These are phyloP conservation scores for Zygoascus sp. DNA, from an alignment of 1,139 yeast species.

Conservation along the genomic window DNA sequence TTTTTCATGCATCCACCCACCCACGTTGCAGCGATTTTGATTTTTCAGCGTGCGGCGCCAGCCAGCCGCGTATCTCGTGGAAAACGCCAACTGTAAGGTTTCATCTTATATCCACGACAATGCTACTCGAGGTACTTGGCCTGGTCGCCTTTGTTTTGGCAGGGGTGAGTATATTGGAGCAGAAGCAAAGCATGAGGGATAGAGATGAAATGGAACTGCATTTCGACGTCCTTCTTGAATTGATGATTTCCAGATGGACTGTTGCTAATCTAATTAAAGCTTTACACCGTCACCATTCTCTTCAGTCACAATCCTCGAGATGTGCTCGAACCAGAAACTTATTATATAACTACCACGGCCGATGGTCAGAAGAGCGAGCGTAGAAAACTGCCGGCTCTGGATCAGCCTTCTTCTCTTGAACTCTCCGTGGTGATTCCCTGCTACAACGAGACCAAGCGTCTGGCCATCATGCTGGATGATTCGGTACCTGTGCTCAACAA, in stretches of 20 bases:
- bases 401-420: constrained; percentile 19
- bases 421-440: constrained; percentile 86
- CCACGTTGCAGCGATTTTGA: too few species aligned
- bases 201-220: too few species aligned
- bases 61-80: background rate
- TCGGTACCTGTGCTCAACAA: constrained; percentile 53
- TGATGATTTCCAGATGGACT: too few species aligned
- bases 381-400: constrained; percentile 11
- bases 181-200: too few species aligned
- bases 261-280: background rate
- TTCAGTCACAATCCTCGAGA: constrained; percentile 8
- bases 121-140: background rate
- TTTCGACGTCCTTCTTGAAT: too few species aligned
- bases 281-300: constrained; percentile 1
- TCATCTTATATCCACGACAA: background rate
- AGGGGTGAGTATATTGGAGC: background rate
- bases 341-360: constrained; percentile 8
- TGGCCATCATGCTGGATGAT: constrained; percentile 74
- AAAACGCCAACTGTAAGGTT: constrained; percentile 2
- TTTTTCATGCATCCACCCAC: too few species aligned
- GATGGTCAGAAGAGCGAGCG: background rate
- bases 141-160: background rate
- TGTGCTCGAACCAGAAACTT: constrained; percentile 9
- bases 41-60: constrained; percentile 1
- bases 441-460: constrained; percentile 74